Base-by-base conservation (phyloP, 495 filamentous ascomycete genomes). In the Aspergillus bridgeri region DNA sequence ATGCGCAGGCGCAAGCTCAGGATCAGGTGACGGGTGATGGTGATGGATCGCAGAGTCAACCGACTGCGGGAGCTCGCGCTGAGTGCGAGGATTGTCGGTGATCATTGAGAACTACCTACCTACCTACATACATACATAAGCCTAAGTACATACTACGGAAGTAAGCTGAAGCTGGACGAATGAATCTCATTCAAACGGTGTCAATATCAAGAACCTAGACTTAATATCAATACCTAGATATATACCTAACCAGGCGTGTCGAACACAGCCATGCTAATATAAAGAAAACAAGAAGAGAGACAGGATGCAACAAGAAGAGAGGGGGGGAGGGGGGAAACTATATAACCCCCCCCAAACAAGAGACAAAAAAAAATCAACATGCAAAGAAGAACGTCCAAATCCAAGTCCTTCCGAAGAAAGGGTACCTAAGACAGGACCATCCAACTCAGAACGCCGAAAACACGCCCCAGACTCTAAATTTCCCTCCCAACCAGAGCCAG, bases 31-130 rank as follows among this genome's bases (percentile, higher is more conserved):
- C 22, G 25, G 25, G 25, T 4, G 4, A 27, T 3, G 25, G 25
- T 7, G 7, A 27, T 27, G 25, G 25, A 4, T 3, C 25, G 7
- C 33, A 13, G 33, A 38, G 33, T 38, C 9, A 38, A 15, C n/a
- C n/a, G n/a, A n/a, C n/a, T n/a, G n/a, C n/a, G n/a, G n/a, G n/a
- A n/a, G n/a, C n/a, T n/a, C n/a, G n/a, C n/a, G n/a, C n/a, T 27
- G 63, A 64, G 21, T 81, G 80, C 61, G 76, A 80, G 60, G 78
- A 83, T 62, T 82, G 80, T 60, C 58, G 68, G 25, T 80, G 27
- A 27, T 27, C 60, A 67, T 19, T 20, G 43, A 24, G 11, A 29
- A 8, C 44, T 15, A 21, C n/a, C 33, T 43, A 20, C 46, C 17
- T 11, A 49, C 20, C 48, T 19, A 27, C 7, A 27, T 7, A 4